Evolutionary conservation across 257 asterid genomes (phyloP).

Genomic region (Capsicum baccatum): DNA sequence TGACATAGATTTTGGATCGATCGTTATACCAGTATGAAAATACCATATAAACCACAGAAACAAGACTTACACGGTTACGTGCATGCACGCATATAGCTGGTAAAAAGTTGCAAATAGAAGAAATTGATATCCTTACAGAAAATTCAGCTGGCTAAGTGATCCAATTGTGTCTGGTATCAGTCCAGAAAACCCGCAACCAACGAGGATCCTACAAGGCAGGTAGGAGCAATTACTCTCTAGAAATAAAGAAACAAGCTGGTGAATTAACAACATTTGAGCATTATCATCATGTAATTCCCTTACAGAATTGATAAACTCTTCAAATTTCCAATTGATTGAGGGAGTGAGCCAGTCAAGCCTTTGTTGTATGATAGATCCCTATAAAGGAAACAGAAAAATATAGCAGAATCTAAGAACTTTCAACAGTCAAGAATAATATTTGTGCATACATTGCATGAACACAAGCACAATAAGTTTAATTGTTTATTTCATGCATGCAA

Average conservation of each 20-base stretch:
- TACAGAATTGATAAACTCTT: slow-evolving; percentile 71
- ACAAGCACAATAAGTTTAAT: not conserved
- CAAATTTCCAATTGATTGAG: slow-evolving; percentile 59
- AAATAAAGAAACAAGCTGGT: not conserved
- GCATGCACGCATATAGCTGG: not conserved
- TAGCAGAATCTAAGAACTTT: not conserved
- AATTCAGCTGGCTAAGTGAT: slow-evolving; percentile 58
- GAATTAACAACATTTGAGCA: not conserved
- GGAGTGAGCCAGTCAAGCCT: slow-evolving; percentile 72
- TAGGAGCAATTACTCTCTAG: slow-evolving; percentile 22
- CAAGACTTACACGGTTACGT: not conserved
- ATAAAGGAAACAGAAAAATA: slow-evolving; percentile 18
- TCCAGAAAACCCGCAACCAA: slow-evolving; percentile 86
- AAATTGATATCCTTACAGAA: slow-evolving; percentile 59
- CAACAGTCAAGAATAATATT: not conserved
- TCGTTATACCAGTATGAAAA: not conserved
- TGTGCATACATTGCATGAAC: slow-evolving; percentile 7
- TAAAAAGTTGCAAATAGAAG: not conserved
- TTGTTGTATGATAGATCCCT: slow-evolving; percentile 91
- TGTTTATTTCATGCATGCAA: not conserved
- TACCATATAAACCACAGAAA: not conserved
- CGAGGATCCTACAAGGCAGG: slow-evolving; percentile 57
- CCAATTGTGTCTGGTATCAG: slow-evolving; percentile 72
- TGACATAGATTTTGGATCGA: not conserved
- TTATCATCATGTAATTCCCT: slow-evolving; percentile 40